Evolutionary conservation across 257 asterid species (phyloP).

Genomic region (Solanum sejunctum): DNA sequence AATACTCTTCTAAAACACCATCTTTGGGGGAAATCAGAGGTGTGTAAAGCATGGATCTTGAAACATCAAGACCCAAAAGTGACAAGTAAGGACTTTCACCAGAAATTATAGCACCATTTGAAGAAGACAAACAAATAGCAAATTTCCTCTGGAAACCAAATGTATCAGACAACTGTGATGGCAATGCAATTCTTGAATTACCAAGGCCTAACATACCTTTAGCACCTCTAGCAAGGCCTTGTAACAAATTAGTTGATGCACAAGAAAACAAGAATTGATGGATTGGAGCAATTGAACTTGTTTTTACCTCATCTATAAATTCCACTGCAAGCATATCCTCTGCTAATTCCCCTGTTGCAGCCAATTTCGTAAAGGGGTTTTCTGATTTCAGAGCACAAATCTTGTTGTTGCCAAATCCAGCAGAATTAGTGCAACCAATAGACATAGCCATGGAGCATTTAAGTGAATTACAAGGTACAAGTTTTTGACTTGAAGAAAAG

Average conservation of each 20-base stretch:
- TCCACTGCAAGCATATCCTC: constrained; percentile 28
- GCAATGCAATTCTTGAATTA: constrained; percentile 48
- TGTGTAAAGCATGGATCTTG: constrained; percentile 46
- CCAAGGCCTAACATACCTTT: constrained; percentile 67
- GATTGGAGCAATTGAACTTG: constrained; percentile 29
- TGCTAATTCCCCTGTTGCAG: constrained; percentile 28
- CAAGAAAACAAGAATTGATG: constrained; percentile 47
- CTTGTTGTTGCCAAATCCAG: constrained; percentile 1
- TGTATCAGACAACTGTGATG: constrained; percentile 40
- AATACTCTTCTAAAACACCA: constrained; percentile 23
- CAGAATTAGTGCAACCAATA: constrained; percentile 7
- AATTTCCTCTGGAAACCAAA: constrained; percentile 61
- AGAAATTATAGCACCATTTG: constrained; percentile 41
- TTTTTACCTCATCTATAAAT: constrained; percentile 33
- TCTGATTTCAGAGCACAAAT: constrained; percentile 32
- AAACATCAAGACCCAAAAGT: constrained; percentile 6
- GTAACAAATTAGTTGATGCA: constrained; percentile 30
- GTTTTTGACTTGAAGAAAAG: constrained; percentile 10
- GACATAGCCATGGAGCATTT: constrained; percentile 56
- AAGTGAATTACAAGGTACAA: constrained; percentile 34
- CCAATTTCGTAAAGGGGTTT: constrained; percentile 40
- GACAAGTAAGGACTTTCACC: constrained; percentile 46
- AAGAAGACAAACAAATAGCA: constrained; percentile 43
- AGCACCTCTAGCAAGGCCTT: constrained; percentile 43
- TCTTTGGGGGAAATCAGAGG: constrained; percentile 28